Conservation (phyloP, 345 rosid species). For the Heritiera littoralis region DNA sequence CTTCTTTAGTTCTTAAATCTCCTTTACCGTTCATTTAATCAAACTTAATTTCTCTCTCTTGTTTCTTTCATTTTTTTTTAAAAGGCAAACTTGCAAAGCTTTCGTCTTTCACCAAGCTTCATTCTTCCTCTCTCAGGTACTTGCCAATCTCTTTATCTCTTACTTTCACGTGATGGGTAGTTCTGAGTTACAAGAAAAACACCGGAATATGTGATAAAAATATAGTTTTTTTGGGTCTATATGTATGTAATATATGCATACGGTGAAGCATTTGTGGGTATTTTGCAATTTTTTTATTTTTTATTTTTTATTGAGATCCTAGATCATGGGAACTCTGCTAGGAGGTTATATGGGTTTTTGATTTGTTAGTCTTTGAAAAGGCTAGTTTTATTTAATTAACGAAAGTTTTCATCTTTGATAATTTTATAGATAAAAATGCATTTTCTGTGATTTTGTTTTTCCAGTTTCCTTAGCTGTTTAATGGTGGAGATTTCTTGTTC, state of each 20-base stretch:
- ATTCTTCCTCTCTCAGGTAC: not conserved
- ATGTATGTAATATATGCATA: no score
- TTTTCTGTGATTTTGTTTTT: not conserved
- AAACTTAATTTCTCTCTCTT: not conserved
- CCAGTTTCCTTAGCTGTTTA: not conserved
- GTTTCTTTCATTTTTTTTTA: not conserved
- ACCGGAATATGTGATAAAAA: not conserved
- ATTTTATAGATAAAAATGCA: not conserved
- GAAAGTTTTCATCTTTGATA: not conserved
- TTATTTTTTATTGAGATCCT: not conserved
- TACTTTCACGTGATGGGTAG: conserved; percentile 11
- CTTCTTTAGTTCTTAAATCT: not conserved
- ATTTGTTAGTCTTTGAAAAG: not conserved
- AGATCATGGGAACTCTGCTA: conserved; percentile 5
- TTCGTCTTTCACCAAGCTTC: not conserved
- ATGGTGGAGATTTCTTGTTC: not conserved
- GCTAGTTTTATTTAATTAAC: not conserved
- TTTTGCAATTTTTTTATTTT: not conserved
- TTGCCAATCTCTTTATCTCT: not conserved
- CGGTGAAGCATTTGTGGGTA: not conserved
- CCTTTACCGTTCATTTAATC: not conserved
- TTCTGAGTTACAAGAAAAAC: not conserved
- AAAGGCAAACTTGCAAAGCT: not conserved
- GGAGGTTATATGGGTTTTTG: not conserved
- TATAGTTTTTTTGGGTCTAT: not conserved